Evolutionary conservation across 2,329 filamentous ascomycete species (phyloP), one percentile per base, ranked within the genome.

Genomic region (Fusarium goolgardi): DNA sequence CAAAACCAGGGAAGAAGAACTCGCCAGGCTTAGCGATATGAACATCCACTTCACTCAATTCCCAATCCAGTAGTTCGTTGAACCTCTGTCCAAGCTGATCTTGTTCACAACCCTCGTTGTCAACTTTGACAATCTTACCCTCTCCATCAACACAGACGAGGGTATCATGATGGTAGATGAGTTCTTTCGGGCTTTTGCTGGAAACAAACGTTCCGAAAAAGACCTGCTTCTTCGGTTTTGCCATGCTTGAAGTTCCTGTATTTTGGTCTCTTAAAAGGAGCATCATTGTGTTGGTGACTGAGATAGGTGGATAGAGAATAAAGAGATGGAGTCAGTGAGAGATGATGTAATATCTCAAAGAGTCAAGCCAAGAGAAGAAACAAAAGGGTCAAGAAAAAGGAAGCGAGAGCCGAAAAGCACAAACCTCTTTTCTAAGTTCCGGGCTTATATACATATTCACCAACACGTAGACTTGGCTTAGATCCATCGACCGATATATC

Each of bases 1-100:
- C 89, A 75, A 95, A 94, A 8, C 92, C 92, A 0, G 92, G 92
- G 72, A 96, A 95, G 82, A 93, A 94, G 81, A 95, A 95, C 55
- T 91, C 86, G 13, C 85, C 84, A 6, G 82, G 81, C 43, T 77
- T 73, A 46, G 74, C 74, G 3, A 65, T 70, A 13, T 77, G 73
- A 12, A 85, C 72, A 4, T 76, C 70, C 18, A 84, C 79, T 5
- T 82, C 77, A 9, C 71, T 72, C 2, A 58, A 63, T 2, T 65
- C 59, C 86, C 86, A 88, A 3, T 81, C 83, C 8, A 87, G 76
- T 21, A 70, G 67, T n/a, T 76, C 69, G 34, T 83, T 71, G 34
- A 85, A 60, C 37, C 72, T 74, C 3, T 77, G 67, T 56, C 77
- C 74, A 21, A 66, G 68, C 34, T 73, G 70, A 32, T 74, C 76